phyloP scores from a whole-genome alignment of 768 basidiomycete species.

The Suillus lakei region DNA sequence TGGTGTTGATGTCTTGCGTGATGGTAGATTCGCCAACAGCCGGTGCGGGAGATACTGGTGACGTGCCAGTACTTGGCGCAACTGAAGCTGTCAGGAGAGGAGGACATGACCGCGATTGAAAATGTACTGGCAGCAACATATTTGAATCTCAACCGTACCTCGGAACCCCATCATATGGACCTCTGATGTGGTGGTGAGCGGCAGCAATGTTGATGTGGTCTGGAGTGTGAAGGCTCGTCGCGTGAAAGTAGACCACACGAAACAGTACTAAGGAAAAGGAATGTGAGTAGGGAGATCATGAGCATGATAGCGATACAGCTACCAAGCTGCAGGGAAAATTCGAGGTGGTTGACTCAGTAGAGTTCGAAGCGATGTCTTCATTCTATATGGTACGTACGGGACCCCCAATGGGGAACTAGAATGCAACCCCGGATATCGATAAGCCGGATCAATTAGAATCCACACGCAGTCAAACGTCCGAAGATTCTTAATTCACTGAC shows the following conservation, averaged over 20 bases:
- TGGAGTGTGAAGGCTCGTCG: not conserved
- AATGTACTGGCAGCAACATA: not conserved
- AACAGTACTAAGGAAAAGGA: not conserved
- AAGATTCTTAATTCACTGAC: not conserved
- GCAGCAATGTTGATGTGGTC: not conserved
- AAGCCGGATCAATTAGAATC: not conserved
- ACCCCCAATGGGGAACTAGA: not conserved
- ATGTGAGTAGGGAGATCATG: not conserved
- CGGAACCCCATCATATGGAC: not conserved
- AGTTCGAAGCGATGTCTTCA: not conserved
- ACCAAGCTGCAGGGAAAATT: not conserved
- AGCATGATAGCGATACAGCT: not conserved
- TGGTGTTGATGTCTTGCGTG: conserved; percentile 37
- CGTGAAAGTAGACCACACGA: not conserved
- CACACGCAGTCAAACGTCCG: not conserved
- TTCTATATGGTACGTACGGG: not conserved
- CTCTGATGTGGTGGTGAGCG: not conserved
- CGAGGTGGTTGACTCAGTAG: not conserved
- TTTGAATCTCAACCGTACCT: not conserved
- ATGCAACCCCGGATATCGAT: not conserved
- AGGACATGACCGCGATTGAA: not conserved
- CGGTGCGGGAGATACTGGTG: not conserved
- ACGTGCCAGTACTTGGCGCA: not conserved
- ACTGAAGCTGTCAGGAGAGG: not conserved
- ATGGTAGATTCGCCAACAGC: conserved; percentile 24